A percentile compares a stretch with the other conserved stretches of the same genome.
Evolutionary conservation across 2,329 filamentous ascomycete species (phyloP).

Genomic region (Mycocentrospora acerina): DNA sequence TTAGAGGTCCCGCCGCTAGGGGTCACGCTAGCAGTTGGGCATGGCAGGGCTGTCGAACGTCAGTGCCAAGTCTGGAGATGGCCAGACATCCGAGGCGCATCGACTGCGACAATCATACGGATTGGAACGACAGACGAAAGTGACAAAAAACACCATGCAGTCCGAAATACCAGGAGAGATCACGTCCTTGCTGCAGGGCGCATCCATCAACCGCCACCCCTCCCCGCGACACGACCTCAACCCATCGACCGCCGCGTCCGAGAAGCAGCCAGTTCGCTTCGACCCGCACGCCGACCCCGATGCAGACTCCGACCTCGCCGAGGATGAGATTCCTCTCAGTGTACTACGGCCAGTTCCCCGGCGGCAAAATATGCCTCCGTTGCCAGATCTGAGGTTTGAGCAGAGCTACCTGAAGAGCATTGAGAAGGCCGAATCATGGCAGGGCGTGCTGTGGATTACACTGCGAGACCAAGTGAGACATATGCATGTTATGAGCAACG

Average conservation of each 20-base stretch:
- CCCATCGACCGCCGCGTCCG: constrained; percentile 72
- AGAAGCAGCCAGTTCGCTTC: constrained; percentile 61
- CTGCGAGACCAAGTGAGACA: constrained; percentile 75
- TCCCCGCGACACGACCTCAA: constrained; percentile 75
- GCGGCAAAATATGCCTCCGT: constrained; percentile 64
- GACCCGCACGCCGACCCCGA: constrained; percentile 40
- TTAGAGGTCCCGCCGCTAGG: constrained; percentile 20
- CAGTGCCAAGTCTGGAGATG: constrained; percentile 25
- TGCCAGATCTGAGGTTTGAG: constrained; percentile 88
- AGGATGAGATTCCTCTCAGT: constrained; percentile 70
- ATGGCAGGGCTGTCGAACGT: constrained; percentile 20
- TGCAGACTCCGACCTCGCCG: constrained; percentile 54
- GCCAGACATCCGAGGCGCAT: constrained; percentile 9
- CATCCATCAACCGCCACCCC: constrained; percentile 72
- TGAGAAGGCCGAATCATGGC: constrained; percentile 74
- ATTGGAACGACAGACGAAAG: no score
- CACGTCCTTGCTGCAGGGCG: constrained; percentile 78
- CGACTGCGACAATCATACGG: constrained; percentile 3
- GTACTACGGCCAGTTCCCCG: constrained; percentile 60
- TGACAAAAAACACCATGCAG: constrained; percentile 53
- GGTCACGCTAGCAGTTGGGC: constrained; percentile 15
- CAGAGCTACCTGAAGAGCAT: constrained; percentile 97
- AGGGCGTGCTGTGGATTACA: constrained; percentile 81
- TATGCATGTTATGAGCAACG: background rate
- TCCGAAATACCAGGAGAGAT: constrained; percentile 65